A percentile compares a stretch with the other conserved stretches of the same genome.
phyloP scores from a whole-genome alignment of 2,329 filamentous ascomycete species.

The Leptographium radiaticola region DNA sequence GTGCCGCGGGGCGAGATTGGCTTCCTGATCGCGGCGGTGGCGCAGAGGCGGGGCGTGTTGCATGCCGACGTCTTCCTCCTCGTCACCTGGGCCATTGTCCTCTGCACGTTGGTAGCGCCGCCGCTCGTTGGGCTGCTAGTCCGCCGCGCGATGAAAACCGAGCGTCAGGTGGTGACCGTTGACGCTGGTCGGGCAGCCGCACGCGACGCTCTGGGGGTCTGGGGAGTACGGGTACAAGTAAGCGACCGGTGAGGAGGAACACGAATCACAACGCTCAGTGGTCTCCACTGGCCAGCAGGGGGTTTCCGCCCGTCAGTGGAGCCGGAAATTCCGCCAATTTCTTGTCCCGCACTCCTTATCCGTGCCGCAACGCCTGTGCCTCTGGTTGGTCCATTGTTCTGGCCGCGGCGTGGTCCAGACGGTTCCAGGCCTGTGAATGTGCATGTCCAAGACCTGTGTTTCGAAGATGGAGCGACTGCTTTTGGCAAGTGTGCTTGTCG shows the following conservation, averaged over 20 bases:
- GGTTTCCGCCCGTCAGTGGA: too few relatives aligned
- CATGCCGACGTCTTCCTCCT: conserved; percentile 29
- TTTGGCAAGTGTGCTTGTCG: too few relatives aligned
- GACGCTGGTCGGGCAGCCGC: neutral
- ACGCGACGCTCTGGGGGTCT: neutral
- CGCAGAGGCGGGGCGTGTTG: conserved; percentile 39
- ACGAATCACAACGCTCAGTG: conserved; percentile 18
- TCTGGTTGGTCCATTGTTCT: too few relatives aligned
- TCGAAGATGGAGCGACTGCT: too few relatives aligned
- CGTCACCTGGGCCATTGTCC: conserved; percentile 40
- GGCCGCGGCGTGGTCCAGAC: too few relatives aligned
- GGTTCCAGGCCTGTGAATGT: too few relatives aligned
- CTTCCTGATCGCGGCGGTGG: conserved; percentile 59
- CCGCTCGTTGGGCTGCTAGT: conserved; percentile 34
- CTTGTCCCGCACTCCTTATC: too few relatives aligned
- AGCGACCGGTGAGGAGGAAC: too few relatives aligned
- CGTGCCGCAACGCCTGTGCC: too few relatives aligned
- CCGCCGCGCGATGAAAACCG: conserved; percentile 10
- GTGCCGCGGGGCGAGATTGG: conserved; percentile 69
- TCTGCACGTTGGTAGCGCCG: conserved; percentile 41
- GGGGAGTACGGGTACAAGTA: neutral
- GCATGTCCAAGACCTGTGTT: too few relatives aligned
- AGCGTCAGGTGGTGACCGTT: neutral
- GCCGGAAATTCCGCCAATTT: too few relatives aligned
- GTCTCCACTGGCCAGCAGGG: too few relatives aligned